Evolutionary conservation across 306 rosid genomes (phyloP), one percentile per base, ranked within the genome.

Genomic region (Abrus pulchellus): DNA sequence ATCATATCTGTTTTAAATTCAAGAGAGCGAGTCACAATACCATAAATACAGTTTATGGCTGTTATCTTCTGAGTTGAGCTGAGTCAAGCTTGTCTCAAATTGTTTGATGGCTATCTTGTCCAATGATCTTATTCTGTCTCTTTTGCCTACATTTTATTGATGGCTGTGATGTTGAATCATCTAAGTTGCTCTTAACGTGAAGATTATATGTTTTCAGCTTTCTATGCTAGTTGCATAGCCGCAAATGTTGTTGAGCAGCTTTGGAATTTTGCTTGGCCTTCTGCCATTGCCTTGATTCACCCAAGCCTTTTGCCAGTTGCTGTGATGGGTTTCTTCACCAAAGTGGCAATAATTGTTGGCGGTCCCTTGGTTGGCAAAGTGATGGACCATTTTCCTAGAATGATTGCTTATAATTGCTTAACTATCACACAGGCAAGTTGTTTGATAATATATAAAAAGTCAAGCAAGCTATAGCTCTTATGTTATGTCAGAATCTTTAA

Each of bases 221-320:
- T 95, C 72, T 93, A 95, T 81, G 92, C 90, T 73, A 87, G 97
- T 74, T 95, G 99, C 79, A 73, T 93, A 20, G 92, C 94, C 87
- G 97, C 97, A 55, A 96, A 96, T 87, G 76, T 90, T 49, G 99
- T 96, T 69, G 99, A 96, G 83, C 99, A 96, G 77, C 90, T 93
- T 82, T 96, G 99, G 99, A 92, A 84, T 88, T 96, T 96, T 56
- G 97, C 99, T 69, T 96, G 98, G 99, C 99, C 99, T 85, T 92
- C 98, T 69, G 93, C 99, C 62, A 93, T 96, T 66, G 99, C 98
- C 54, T 79, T 96, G 86, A 89, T 92, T 72, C 97, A 96, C 81
- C 91, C 98, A 27, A 96, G 99, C 87, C 98, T 96, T 82, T 85
- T 92, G 74, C 99, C 99, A 1, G 98, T 96, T 80, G 99, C 98